Base-by-base conservation (phyloP, 768 basidiomycete species). In the Ramaria sp. region DNA sequence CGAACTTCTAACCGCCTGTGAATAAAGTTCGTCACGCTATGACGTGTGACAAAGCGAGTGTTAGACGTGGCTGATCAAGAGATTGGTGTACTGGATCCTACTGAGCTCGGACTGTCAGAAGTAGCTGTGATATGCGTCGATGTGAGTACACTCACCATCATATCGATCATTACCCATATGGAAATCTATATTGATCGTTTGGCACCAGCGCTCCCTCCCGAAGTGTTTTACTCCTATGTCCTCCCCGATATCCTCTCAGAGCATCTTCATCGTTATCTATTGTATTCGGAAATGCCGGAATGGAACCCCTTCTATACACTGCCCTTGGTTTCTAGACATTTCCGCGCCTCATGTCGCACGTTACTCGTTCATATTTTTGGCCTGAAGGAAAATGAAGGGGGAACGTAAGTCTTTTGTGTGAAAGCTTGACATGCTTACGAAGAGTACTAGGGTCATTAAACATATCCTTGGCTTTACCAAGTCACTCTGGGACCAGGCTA, bases 241-340 rank as follows among this genome's bases (percentile, higher is more conserved):
- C 12, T 57, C 22, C 55, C 55, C 1, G 47, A 47, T 30, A 27
- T 49, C 6, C 45, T 57, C 20, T 47, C 46, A 24, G 31, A 47
- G 9, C 55, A 57, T 27, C 45, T 57, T 6, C 55, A 57, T 45
- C 39, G 45, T n/a, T 37, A 10, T 27, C 24, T 33, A 7, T 15
- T 31, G 31, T 11, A n/a, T 30, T 7, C 41, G 4, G 55, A 33
- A 24, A 27, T 13, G 9, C 45, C 46, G 31, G n/a, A 38, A 4
- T 57, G 55, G 55, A 20, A 57, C 37, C 30, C 55, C 19, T 57
- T 57, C 46, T 34, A 48, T 15, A 49, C 48, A 2, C 45, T 57
- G 4, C 55, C 43, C 22, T 22, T 48, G 17, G 55, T 57, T 30
- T 57, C 46, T 13, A 13, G 24, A 12, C 45, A 12, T 27, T 57